Conservation (phyloP, 2,329 filamentous ascomycete genomes). For the Claviceps sp. region DNA sequence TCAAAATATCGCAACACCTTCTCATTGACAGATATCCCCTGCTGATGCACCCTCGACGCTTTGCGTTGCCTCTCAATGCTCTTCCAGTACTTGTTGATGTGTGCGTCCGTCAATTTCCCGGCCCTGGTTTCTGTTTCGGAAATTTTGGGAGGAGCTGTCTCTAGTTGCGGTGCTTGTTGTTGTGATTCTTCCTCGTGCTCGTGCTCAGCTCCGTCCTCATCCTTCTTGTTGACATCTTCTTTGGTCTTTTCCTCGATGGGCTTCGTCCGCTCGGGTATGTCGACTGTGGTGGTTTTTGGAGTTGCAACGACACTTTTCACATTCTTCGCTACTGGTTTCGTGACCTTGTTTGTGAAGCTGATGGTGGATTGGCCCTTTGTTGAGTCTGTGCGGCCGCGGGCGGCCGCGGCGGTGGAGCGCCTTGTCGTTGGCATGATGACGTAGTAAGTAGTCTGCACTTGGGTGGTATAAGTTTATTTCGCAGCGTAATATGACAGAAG, state of each 20-base stretch:
- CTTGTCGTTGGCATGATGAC: conserved; percentile 34
- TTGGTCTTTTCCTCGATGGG: conserved; percentile 12
- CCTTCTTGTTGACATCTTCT: conserved; percentile 10
- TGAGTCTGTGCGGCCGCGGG: conserved; percentile 21
- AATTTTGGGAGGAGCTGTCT: conserved; percentile 25
- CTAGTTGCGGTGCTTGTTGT: conserved; percentile 9
- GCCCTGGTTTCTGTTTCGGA: conserved; percentile 44
- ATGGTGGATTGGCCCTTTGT: conserved; percentile 40
- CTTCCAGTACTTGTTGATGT: conserved; percentile 69
- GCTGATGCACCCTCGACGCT: conserved; percentile 64
- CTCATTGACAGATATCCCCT: conserved; percentile 57
- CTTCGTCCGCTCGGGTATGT: conserved; percentile 13
- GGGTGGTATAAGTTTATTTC: background rate
- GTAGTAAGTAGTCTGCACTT: background rate
- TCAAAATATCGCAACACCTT: conserved; percentile 89
- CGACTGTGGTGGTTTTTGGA: conserved; percentile 22
- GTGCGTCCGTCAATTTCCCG: conserved; percentile 48
- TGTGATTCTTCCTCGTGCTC: conserved; percentile 14
- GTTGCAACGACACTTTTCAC: conserved; percentile 26
- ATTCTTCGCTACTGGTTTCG: conserved; percentile 36
- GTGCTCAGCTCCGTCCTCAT: conserved; percentile 13
- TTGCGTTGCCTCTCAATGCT: conserved; percentile 54
- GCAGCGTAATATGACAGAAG: too few relatives aligned
- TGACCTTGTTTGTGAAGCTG: conserved; percentile 44
- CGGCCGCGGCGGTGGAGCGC: conserved; percentile 30